phyloP scores from a whole-genome alignment of 768 basidiomycete genomes.

The Rhodosporidiobolus sp. region DNA sequence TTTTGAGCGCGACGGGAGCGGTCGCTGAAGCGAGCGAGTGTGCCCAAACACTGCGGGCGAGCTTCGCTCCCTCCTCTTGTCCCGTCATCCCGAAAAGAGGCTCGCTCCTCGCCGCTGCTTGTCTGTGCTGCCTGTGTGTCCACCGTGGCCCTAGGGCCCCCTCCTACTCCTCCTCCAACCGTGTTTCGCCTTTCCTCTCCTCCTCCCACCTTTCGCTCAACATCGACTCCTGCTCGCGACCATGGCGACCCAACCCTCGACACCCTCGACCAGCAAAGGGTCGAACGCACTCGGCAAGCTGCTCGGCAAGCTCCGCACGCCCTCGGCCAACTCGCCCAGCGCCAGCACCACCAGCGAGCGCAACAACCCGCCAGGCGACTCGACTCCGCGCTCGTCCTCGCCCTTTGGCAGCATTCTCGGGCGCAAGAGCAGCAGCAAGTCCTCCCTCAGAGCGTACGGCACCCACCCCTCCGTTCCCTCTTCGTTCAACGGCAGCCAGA shows the following conservation, averaged over 20 bases:
- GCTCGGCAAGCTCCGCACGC: conserved; percentile 33
- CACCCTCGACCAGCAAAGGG: conserved; percentile 13
- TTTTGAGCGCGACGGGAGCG: too few relatives aligned
- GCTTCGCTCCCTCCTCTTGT: too few relatives aligned
- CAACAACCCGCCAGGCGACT: neutral
- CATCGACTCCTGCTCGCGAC: neutral
- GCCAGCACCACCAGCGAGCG: too few relatives aligned
- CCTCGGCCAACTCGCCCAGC: neutral
- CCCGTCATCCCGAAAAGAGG: too few relatives aligned
- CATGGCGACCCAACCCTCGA: conserved; percentile 6
- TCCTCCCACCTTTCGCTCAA: neutral
- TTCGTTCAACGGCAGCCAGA: neutral
- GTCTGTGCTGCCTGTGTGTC: too few relatives aligned
- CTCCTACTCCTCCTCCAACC: too few relatives aligned
- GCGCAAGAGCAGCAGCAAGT: conserved; percentile 7
- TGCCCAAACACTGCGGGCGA: too few relatives aligned
- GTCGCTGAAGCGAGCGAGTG: too few relatives aligned
- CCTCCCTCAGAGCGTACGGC: neutral
- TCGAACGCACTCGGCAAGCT: conserved; percentile 23
- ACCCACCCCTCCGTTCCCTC: neutral
- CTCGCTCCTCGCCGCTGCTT: too few relatives aligned
- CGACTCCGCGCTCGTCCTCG: conserved; percentile 14
- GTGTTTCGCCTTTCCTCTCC: too few relatives aligned
- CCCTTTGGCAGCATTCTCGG: conserved; percentile 5
- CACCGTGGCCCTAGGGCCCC: too few relatives aligned